Evolutionary conservation across 306 rosid genomes (phyloP), one percentile per base, ranked within the genome.

Genomic region (Carpinus fangiana): DNA sequence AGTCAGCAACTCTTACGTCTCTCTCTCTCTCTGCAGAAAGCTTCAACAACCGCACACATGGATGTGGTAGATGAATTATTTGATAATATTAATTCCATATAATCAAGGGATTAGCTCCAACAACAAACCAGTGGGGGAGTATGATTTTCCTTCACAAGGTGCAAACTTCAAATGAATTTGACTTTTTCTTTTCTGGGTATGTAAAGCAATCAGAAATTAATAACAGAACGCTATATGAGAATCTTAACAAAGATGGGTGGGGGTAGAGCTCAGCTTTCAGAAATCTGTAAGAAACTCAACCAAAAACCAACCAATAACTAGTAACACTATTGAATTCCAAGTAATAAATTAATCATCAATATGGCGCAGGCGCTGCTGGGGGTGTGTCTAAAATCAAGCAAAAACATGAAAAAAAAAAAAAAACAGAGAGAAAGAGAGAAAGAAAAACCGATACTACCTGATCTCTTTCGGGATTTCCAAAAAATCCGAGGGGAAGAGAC

Each of bases 401-500:
- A 20, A 75, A 20, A 54, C 53, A 21, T 36, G 31, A 4, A 66
- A 59, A 46, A 12, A 4, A 66, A 59, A 46, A 12, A 38, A 12
- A 45, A 43, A 48, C 13, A 41, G 28, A 36, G 26, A 82, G 52
- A 45, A 10, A 70, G 3, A 7, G 20, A 68, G 31, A 21, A 34
- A 56, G 17, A 20, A 50, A 34, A 12, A 45, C 12, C 4, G 14
- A 34, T 7, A 47, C 16, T 84, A 95, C 99, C 99, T 86, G 97
- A 87, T 91, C 94, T 90, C 84, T 82, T 87, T 77, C 99, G 87
- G 72, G 94, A 89, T 80, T 93, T 96, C 99, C 99, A 96, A 46
- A 66, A 73, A 85, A 96, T 85, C 47, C 73, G 85, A 59, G 99
- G 88, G 28, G 96, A 80, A 34, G 97, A 86, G 5, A 78, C 84